These are phyloP conservation scores for Calophaca sinica DNA, from an alignment of 306 rosid genomes.

Conservation along the genomic window DNA sequence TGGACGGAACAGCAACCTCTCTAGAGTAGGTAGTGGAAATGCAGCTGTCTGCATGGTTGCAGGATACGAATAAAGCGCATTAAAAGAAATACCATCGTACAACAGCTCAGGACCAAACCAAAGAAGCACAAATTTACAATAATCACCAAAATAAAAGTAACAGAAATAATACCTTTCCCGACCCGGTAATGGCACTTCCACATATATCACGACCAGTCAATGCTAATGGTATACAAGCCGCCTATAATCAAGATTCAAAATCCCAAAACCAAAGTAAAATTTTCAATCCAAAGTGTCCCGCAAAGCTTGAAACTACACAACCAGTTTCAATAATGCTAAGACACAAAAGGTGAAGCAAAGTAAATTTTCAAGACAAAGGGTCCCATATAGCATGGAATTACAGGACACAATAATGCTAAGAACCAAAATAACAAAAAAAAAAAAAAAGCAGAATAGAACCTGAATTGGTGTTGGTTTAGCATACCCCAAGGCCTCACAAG, in stretches of 20 bases:
- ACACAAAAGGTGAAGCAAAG: not conserved
- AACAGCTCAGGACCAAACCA: slow-evolving; percentile 3
- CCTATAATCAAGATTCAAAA: slow-evolving; percentile 59
- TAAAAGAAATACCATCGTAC: not conserved
- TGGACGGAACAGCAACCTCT: slow-evolving; percentile 89
- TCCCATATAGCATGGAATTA: not conserved
- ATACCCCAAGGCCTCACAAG: slow-evolving; percentile 90
- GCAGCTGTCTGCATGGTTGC: slow-evolving; percentile 81
- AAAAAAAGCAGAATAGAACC: slow-evolving; percentile 56
- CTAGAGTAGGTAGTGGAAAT: slow-evolving; percentile 86
- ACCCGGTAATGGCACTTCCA: slow-evolving; percentile 98
- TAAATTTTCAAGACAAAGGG: not conserved
- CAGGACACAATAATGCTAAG: slow-evolving; percentile 1
- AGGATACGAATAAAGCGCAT: slow-evolving; percentile 10
- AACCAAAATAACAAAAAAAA: not conserved
- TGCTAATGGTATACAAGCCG: slow-evolving; percentile 88
- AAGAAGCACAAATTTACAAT: slow-evolving; percentile 9
- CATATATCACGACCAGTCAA: slow-evolving; percentile 92
- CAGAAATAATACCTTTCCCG: slow-evolving; percentile 76
- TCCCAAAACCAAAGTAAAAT: slow-evolving; percentile 30
- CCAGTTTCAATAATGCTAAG: not conserved
- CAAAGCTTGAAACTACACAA: slow-evolving; percentile 16
- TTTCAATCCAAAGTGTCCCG: not conserved
- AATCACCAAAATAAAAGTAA: slow-evolving; percentile 7
- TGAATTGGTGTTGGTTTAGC: slow-evolving; percentile 96